Evolutionary conservation across 169 alveolate species (phyloP).

Genomic region (Eimeria acervulina): DNA sequence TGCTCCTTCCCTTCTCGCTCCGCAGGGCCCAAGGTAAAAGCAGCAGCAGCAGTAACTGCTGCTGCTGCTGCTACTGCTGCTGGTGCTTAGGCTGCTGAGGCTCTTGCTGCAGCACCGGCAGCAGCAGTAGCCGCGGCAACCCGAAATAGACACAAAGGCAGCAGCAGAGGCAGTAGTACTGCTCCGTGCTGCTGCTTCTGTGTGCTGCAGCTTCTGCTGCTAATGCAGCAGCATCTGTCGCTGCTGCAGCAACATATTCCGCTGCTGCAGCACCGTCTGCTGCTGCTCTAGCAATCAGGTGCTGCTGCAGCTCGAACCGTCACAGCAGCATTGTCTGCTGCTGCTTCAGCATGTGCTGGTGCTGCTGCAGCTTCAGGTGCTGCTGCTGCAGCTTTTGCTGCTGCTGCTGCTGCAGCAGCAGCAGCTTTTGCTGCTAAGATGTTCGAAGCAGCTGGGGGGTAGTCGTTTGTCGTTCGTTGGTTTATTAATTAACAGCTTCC

Average conservation of each 20-base stretch:
- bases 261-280: too few species aligned
- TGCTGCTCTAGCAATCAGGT: not conserved
- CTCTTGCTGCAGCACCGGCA: not conserved
- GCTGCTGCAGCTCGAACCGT: not conserved
- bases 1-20: not conserved
- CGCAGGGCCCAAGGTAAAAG: not conserved
- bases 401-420: too few species aligned
- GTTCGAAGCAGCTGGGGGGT: not conserved
- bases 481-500: not conserved
- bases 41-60: not conserved
- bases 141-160: too few species aligned
- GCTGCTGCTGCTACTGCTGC: slow-evolving; percentile 5
- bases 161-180: too few species aligned
- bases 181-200: too few species aligned
- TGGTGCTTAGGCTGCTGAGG: not conserved
- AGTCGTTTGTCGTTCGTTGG: not conserved
- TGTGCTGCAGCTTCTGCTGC: too few species aligned
- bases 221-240: too few species aligned
- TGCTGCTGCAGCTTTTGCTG: too few species aligned
- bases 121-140: too few species aligned
- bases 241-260: too few species aligned
- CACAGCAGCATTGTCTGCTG: not conserved
- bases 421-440: too few species aligned
- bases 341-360: not conserved
- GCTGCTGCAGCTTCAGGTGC: too few species aligned